Base-by-base conservation (phyloP, 2,329 filamentous ascomycete species). In the Esteya vermicola region DNA sequence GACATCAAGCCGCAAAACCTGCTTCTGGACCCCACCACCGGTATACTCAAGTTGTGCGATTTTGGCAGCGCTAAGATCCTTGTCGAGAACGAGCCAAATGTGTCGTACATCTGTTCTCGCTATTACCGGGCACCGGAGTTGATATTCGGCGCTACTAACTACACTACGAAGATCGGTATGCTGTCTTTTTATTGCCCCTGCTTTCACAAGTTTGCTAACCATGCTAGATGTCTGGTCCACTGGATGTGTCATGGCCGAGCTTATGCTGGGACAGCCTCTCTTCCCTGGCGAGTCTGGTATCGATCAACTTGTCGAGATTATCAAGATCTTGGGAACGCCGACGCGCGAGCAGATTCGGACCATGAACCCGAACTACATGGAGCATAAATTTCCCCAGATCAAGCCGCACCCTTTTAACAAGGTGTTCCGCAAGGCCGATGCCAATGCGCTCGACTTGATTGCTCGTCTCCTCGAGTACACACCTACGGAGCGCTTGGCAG, bases 361-460 rank as follows among this genome's bases (percentile, higher is more conserved):
- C 49, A 98, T 98, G 91, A 98, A 98, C 63, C 91, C 91, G 44
- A 98, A 98, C 64, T 98, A 98, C 64, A 98, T 98, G 91, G 91
- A 98, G 67, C 91, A 98, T 68, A 96, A 96, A 68, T 98, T 98
- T 64, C 91, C 91, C 36, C 91, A 98, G 63, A 98, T 98, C 68
- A 98, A 98, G 70, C 91, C 91, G 43, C 91, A 98, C 57, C 91
- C 91, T 22, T 98, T 98, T 71, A 93, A 83, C 67, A 96, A 96
- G 75, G 91, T 98, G 41, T 96, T 98, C 75, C 81, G 91, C 51
- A 95, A 93, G 73, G 91, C 91, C 42, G 85, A 94, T 50, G 72
- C 78, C 25, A 88, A 85, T 54, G 89, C 91, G 30, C 93, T 98
- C 54, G 88, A 96, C 55, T 68, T 98, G 52, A 96, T 98, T 58